Percentiles rank a stretch among this genome's conserved stretches.
phyloP scores from a whole-genome alignment of 306 rosid species.

The Rosa persica region DNA sequence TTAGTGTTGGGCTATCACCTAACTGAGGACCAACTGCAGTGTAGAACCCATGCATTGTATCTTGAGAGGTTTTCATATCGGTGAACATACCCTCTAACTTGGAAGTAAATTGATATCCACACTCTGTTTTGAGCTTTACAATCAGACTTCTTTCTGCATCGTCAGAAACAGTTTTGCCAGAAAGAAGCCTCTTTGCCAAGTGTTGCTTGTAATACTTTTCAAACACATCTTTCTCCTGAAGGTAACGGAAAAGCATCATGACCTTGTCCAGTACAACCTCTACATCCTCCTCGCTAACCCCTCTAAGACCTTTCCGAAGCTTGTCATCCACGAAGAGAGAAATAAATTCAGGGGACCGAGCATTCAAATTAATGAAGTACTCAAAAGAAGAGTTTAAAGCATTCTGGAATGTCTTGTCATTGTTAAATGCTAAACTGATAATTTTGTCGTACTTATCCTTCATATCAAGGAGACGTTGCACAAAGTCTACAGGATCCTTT shows the following conservation, averaged over 20 bases:
- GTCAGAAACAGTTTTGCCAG: conserved; percentile 71
- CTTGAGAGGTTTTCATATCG: conserved; percentile 81
- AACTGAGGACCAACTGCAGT: conserved; percentile 44
- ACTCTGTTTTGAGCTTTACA: conserved; percentile 86
- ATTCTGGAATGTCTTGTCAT: conserved; percentile 89
- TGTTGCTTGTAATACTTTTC: conserved; percentile 90
- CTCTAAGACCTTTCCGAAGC: conserved; percentile 74
- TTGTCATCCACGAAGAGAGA: conserved; percentile 82
- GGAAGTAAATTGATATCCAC: conserved; percentile 75
- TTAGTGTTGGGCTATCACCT: conserved; percentile 63
- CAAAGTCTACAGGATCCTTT: conserved; percentile 84
- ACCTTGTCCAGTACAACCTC: conserved; percentile 83
- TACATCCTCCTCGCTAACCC: conserved; percentile 88
- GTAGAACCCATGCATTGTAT: conserved; percentile 74
- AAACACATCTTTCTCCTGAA: conserved; percentile 79
- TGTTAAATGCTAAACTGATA: conserved; percentile 63
- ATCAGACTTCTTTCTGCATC: conserved; percentile 86
- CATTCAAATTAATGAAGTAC: conserved; percentile 72
- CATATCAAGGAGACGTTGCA: conserved; percentile 71
- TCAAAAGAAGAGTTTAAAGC: conserved; percentile 91
- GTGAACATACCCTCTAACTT: conserved; percentile 86
- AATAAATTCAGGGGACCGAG: conserved; percentile 73
- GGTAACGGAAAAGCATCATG: conserved; percentile 75
- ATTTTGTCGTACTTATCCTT: conserved; percentile 81
- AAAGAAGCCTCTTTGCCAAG: conserved; percentile 83